Conservation (phyloP, 306 rosid species). For the Vigna unguiculata region DNA sequence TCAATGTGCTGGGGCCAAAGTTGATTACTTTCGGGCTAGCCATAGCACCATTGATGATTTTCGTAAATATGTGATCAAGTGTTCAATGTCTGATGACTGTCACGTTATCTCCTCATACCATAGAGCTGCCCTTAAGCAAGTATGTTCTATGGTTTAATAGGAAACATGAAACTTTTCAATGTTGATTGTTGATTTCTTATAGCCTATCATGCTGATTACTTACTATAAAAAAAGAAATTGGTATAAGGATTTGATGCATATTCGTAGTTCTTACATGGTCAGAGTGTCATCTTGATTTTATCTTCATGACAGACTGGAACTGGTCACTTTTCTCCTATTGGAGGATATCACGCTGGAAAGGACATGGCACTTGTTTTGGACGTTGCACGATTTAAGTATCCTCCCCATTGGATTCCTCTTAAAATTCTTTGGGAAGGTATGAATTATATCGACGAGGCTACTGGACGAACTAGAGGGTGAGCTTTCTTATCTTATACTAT, state of each 20-base stretch:
- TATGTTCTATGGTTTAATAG: slow-evolving; percentile 40
- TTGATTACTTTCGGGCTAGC: slow-evolving; percentile 81
- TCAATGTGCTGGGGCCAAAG: slow-evolving; percentile 96
- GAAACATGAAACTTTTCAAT: slow-evolving; percentile 2
- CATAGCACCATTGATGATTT: slow-evolving; percentile 70
- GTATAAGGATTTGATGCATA: slow-evolving; percentile 6
- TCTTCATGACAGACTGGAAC: slow-evolving; percentile 74
- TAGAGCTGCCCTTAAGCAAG: slow-evolving; percentile 84
- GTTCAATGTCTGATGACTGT: slow-evolving; percentile 79
- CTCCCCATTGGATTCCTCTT: slow-evolving; percentile 98
- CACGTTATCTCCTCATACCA: slow-evolving; percentile 86
- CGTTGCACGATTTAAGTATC: slow-evolving; percentile 97
- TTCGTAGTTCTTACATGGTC: slow-evolving; percentile 17
- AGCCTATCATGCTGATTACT: not conserved
- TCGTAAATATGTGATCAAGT: slow-evolving; percentile 64
- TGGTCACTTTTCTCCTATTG: slow-evolving; percentile 98
- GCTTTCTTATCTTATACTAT: slow-evolving; percentile 32
- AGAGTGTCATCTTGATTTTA: slow-evolving; percentile 21
- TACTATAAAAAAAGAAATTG: not conserved
- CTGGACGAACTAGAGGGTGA: slow-evolving; percentile 81
- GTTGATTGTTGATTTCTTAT: slow-evolving; percentile 14
- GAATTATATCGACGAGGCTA: slow-evolving; percentile 67
- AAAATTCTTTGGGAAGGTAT: slow-evolving; percentile 89
- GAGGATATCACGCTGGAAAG: slow-evolving; percentile 83
- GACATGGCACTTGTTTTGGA: slow-evolving; percentile 94